Evolutionary conservation across 2,329 filamentous ascomycete genomes (phyloP), one percentile per base, ranked within the genome.

Genomic region (Diplodia scrobiculata): DNA sequence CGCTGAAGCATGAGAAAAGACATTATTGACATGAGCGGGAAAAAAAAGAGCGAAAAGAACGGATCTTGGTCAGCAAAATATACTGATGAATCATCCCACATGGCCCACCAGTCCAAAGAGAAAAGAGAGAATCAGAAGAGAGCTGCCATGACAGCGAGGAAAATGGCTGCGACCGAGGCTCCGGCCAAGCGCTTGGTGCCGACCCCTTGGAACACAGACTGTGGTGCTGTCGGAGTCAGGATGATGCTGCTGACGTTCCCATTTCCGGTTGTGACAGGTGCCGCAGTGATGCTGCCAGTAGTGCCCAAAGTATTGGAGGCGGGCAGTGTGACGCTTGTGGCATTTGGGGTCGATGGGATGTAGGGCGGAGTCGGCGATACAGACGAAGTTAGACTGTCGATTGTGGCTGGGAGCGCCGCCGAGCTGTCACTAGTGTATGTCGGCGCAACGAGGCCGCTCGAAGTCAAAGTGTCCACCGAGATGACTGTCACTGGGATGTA

Each of bases 171-270:
- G 45, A 27, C 27, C 17, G 58, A 50, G 11, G 13, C 5, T 34
- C 41, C 45, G 9, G 4, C 27, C 9, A n/a, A 25, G 11, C 25
- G 45, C 41, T 62, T 62, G 45, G 19, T 34, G 58, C 58, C 58
- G 7, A 62, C 27, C 9, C 58, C 58, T 29, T 62, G 36, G n/a
- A 55, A 48, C 29, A 58, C 25, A n/a, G 63, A 34, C 27, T 36
- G 6, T 6, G 38, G 38, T 17, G 38, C 52, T 2, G 51, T 65
- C 14, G 63, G 51, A 13, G n/a, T 54, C 47, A 54, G 38, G 29
- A 48, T 6, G 11, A 38, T 50, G 63, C 63, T 65, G 51, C 63
- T 65, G 25, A 65, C 25, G 50, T 65, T 65, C n/a, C 52, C 52
- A 27, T 50, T 21, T 47, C 58, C 27, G n/a, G 58, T 62, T 5